These are phyloP conservation scores for Coccomyxa subellipsoidea DNA, from an alignment of 163 green algal genomes.

Conservation along the genomic window DNA sequence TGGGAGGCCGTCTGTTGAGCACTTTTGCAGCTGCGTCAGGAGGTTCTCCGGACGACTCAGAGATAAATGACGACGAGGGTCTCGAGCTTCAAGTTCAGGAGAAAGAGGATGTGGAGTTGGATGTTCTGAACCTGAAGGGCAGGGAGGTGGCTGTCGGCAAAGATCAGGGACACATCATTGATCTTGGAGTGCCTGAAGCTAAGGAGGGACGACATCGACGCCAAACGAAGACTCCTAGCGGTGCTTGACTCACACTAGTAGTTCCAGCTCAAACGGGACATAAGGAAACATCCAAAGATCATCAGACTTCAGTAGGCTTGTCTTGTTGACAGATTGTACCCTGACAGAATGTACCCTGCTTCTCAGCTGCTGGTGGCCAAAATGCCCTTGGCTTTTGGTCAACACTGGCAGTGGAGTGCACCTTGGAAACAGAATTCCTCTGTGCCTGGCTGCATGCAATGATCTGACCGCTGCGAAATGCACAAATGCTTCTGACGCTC, in stretches of 20 bases:
- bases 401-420: no score
- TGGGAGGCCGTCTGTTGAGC: not conserved
- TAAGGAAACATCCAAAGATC: no score
- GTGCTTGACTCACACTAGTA: no score
- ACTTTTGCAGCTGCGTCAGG: not conserved
- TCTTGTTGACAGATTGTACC: no score
- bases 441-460: no score
- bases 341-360: no score
- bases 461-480: no score
- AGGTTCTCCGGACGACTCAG: not conserved
- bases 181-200: not conserved
- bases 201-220: not conserved
- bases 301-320: not conserved
- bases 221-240: not conserved
- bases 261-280: no score
- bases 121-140: slow-evolving; percentile 3
- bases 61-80: not conserved
- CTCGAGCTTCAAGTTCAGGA: not conserved
- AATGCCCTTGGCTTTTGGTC: no score
- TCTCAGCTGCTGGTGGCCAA: no score
- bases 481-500: no score
- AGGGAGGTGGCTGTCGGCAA: not conserved
- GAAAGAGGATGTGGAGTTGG: slow-evolving; percentile 4
- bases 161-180: slow-evolving; percentile 3
- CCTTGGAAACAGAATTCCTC: no score